Evolutionary conservation across 495 filamentous ascomycete species (phyloP).

Genomic region (Achaetomiella virescens): DNA sequence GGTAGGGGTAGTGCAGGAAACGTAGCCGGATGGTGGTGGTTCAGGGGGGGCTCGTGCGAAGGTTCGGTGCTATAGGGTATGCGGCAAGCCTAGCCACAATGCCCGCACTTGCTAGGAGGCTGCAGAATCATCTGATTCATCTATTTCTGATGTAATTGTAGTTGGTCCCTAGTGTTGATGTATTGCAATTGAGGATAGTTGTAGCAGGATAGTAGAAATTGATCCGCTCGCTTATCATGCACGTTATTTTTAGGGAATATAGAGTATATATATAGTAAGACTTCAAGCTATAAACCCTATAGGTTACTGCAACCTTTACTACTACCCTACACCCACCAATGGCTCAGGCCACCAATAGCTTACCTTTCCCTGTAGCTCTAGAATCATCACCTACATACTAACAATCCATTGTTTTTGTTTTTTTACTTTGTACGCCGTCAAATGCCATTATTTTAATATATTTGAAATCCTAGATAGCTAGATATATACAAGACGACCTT

Average conservation of each 20-base stretch:
- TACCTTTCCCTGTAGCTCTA: no score
- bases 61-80: not conserved
- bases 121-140: not conserved
- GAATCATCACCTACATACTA: no score
- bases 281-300: no score
- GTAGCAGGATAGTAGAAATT: constrained; percentile 6
- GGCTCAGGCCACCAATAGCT: constrained; percentile 26
- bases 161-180: constrained; percentile 10
- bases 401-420: no score
- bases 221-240: not conserved
- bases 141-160: constrained; percentile 8
- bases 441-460: no score
- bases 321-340: not conserved
- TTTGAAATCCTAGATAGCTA: no score
- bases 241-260: no score
- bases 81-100: not conserved
- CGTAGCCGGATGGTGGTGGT: constrained; percentile 7
- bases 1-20: constrained; percentile 7
- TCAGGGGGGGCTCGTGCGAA: not conserved
- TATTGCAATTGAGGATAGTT: constrained; percentile 9
- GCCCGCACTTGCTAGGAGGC: not conserved
- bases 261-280: no score
- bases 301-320: no score
- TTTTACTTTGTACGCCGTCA: no score
- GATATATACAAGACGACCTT: no score